Evolutionary conservation across 768 basidiomycete genomes (phyloP), one percentile per base, ranked within the genome.

Genomic region (Calocybe indica): DNA sequence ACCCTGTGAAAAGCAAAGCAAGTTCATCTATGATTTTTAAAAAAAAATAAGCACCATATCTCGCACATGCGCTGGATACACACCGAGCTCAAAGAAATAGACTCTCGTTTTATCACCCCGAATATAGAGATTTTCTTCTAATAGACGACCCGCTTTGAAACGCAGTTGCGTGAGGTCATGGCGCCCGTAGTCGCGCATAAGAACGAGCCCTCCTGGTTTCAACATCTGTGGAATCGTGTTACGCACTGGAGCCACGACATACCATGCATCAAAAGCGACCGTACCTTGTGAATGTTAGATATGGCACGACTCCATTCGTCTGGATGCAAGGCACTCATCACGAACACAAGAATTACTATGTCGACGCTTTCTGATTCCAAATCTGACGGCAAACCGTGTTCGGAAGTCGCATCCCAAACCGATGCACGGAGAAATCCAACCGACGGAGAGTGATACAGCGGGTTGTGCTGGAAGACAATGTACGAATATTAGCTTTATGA

Each of bases 71-170:
- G 46, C 40, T 46, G 36, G 43, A 36, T 1, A 54, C 69, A 30
- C 55, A 90, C 93, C 89, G 8, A 89, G 63, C 51, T 90, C 87
- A 55, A 99, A 99, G 64, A 98, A 99, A 65, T 97, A 98, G 0
- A 99, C 96, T 35, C 96, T 75, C 0, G 96, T 98, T 58, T 92
- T 94, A 68, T 99, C 96, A 0, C 96, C 96, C 34, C 96, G 80
- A 44, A 96, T 87, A 59, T 99, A 99, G 54, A 99, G 85, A 61
- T 96, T 94, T 40, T 94, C 92, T 37, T 92, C 88, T 8, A 98
- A 78, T 47, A 98, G 76, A 8, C 96, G 76, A 1, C 85, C 83
- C 5, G 76, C 75, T 65, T 92, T 96, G 74, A 99, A 96, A 7
- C 96, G 78, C 39, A 99, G 72, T 63, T 97, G 95, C 1, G 96